Evolutionary conservation across 345 rosid species (phyloP), one percentile per base, ranked within the genome.

Genomic region (Eucalyptus sp.): DNA sequence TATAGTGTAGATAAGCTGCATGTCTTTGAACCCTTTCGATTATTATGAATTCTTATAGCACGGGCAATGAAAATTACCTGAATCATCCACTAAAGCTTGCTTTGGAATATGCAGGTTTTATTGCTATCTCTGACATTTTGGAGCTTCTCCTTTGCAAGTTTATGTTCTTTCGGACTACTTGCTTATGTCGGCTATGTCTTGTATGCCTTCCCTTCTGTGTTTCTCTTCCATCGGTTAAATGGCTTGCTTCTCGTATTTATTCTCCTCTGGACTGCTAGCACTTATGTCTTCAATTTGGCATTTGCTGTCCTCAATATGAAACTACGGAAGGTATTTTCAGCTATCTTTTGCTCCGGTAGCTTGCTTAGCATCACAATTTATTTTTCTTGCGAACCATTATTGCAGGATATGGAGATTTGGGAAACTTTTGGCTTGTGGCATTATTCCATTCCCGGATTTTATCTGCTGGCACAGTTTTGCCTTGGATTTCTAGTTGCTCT

Each of bases 401-500:
- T 89, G 88, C 94, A 93, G 94, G 94, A 91, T 85, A 90, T 91
- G 93, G 91, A 91, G 89, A 89, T 92, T 11, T 93, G 94, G 94
- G 93, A 93, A 89, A 90, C 93, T 87, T 88, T 93, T 86, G 93
- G 93, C 60, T 90, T 93, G 33, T 93, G 94, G 94, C 93, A 93
- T 89, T 93, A 93, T 81, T 89, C 93, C 46, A 90, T 92, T 44
- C 94, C 94, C 0, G 93, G 93, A 84, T 91, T 93, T 58, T 93
- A 91, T 90, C 93, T 93, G 37, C 92, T 92, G 14, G 93, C 94
- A 86, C 94, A 93, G 86, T 93, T 92, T 88, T 86, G 91, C 91
- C 93, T 93, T 68, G 94, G 94, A 84, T 64, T 92, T 88, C 90
- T 93, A 51, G 92, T 93, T 83, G 91, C 93, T 60, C 89, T 92